Evolutionary conservation across 441 rosid species (phyloP).

Genomic region (Erysimum pusillum): DNA sequence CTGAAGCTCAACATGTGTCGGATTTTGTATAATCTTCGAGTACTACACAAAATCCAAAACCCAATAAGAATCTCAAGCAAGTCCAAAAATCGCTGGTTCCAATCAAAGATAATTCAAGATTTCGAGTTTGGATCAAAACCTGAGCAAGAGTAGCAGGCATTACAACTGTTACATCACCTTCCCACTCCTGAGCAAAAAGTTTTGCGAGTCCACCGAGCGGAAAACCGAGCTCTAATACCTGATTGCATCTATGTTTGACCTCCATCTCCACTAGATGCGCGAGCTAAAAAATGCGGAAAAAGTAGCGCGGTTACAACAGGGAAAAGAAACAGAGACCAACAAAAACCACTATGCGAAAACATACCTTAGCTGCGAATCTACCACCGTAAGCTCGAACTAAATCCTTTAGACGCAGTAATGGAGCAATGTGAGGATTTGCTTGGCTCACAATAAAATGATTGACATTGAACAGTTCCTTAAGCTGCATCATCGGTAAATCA

Average conservation of each 20-base stretch:
- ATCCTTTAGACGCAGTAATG: conserved; percentile 82
- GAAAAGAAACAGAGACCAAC: conserved; percentile 19
- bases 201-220: conserved; percentile 91
- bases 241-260: conserved; percentile 94
- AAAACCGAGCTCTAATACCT: conserved; percentile 87
- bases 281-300: conserved; percentile 58
- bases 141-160: conserved; percentile 97
- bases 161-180: conserved; percentile 95
- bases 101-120: conserved; percentile 6
- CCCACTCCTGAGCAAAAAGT: conserved; percentile 98
- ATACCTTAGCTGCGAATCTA: conserved; percentile 95
- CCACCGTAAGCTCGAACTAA: conserved; percentile 91
- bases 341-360: conserved; percentile 14
- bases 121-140: conserved; percentile 54
- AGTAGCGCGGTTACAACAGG: neutral
- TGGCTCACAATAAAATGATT: conserved; percentile 97
- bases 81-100: neutral
- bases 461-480: conserved; percentile 96
- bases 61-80: conserved; percentile 25
- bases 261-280: conserved; percentile 95
- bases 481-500: conserved; percentile 97
- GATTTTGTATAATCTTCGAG: conserved; percentile 89
- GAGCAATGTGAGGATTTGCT: conserved; percentile 96
- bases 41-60: conserved; percentile 54
- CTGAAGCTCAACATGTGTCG: conserved; percentile 78